Evolutionary conservation across 345 rosid species (phyloP), one percentile per base, ranked within the genome.

Genomic region (Mercurialis annua): DNA sequence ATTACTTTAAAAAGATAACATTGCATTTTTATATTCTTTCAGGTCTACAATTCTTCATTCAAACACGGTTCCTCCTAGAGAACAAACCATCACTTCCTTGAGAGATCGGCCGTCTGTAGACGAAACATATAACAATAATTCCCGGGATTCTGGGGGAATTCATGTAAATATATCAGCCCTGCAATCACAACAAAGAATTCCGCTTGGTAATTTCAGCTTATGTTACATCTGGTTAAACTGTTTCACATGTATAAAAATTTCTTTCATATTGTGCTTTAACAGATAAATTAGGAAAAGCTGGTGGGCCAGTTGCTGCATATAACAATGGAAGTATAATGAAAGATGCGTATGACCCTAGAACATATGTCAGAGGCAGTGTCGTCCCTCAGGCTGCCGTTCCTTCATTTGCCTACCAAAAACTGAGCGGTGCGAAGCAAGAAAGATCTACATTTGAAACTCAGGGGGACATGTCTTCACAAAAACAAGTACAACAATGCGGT

Each of bases 31-130:
- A n/a, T n/a, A n/a, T 57, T n/a, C 54, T 68, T 82, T 70, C 88
- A 90, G 98, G 76, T 90, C 98, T 70, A 88, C 97, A n/a, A 71
- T 88, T 64, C 80, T 93, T 55, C 93, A 86, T 73, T 83, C 98
- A 48, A 86, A 76, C 36, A 30, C 81, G 16, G 42, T 77, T 40
- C 80, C 78, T 33, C 70, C 80, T 29, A 85, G 77, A 64, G 88
- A 82, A 67, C 81, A 70, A n/a, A 80, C 55, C 57, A 42, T 70
- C 44, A 55, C 64, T 24, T 66, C 74, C 62, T 67, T 57, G 44
- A 78, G 64, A 69, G 84, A 82, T 26, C 44, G 72, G 63, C 86
- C 77, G 24, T 57, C 68, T 59, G 27, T 76, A 60, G 81, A 85
- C 54, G 84, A 81, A 51, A 67, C 54, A 49, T 73, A 55, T 59